A percentile compares a stretch with the other conserved stretches of the same genome.
phyloP scores from a whole-genome alignment of 148 eudicot genomes.

The Tetragonia tetragonoides region DNA sequence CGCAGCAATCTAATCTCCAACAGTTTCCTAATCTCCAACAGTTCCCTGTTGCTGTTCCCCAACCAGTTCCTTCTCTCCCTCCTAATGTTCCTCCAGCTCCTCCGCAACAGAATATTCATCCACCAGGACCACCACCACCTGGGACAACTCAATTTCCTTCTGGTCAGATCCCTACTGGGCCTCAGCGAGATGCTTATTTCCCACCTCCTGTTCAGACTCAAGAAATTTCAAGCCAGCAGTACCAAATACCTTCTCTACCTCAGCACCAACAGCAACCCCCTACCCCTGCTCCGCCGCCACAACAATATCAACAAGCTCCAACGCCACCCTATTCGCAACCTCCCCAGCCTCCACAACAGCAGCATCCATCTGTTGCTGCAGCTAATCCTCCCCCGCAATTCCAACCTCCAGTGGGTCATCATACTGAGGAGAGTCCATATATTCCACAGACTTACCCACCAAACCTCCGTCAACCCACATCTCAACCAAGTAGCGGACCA shows the following conservation, averaged over 20 bases:
- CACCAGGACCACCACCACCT: constrained; percentile 24
- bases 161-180: constrained; percentile 40
- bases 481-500: constrained; percentile 40
- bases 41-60: constrained; percentile 35
- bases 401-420: constrained; percentile 44
- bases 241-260: constrained; percentile 58
- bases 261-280: constrained; percentile 43
- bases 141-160: constrained; percentile 49
- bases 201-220: constrained; percentile 45
- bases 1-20: constrained; percentile 44
- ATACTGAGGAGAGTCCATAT: constrained; percentile 54
- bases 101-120: constrained; percentile 39
- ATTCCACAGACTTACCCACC: constrained; percentile 46
- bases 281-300: constrained; percentile 40
- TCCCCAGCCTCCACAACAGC: constrained; percentile 49
- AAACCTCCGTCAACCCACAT: constrained; percentile 36
- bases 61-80: constrained; percentile 34
- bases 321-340: constrained; percentile 48
- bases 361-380: constrained; percentile 41
- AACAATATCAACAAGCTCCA: constrained; percentile 40
- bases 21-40: constrained; percentile 51
- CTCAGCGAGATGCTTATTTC: constrained; percentile 56
- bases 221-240: constrained; percentile 51
- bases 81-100: constrained; percentile 43
- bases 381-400: constrained; percentile 41